These are phyloP conservation scores for Protomyces lactucae-debilis DNA, from an alignment of 1,139 yeast genomes.

Conservation along the genomic window DNA sequence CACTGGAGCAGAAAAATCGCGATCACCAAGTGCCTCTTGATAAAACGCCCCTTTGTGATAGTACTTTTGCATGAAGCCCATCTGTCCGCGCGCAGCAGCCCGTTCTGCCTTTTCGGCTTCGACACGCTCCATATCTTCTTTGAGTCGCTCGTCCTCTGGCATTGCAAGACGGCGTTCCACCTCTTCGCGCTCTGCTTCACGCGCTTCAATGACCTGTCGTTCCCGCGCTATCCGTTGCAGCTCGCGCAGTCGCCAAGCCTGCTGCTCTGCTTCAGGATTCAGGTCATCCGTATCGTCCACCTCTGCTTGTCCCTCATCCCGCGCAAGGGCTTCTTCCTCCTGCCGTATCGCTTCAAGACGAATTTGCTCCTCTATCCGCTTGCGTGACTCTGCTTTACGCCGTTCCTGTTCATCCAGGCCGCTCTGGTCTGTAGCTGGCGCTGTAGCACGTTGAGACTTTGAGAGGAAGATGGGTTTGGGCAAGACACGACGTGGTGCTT, in stretches of 20 bases:
- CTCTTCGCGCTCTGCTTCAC: constrained; percentile 45
- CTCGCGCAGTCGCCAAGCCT: constrained; percentile 49
- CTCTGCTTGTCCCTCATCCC: constrained; percentile 30
- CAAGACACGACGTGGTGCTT: background rate
- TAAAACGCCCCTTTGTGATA: constrained; percentile 42
- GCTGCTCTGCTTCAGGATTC: constrained; percentile 49
- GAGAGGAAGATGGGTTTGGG: background rate
- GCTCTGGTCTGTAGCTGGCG: background rate
- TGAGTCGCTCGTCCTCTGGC: constrained; percentile 39
- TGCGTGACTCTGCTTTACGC: background rate
- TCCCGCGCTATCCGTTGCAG: constrained; percentile 45
- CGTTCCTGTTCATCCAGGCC: background rate
- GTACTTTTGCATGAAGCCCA: constrained; percentile 35
- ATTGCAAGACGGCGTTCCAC: constrained; percentile 38
- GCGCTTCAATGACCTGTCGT: constrained; percentile 39
- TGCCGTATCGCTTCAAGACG: constrained; percentile 11
- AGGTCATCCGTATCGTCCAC: constrained; percentile 55
- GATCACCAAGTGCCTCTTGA: constrained; percentile 37
- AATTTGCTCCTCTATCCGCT: background rate
- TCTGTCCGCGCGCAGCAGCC: constrained; percentile 30
- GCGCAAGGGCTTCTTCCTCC: constrained; percentile 33
- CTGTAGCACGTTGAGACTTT: background rate
- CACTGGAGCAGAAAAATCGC: constrained; percentile 37
- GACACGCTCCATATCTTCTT: constrained; percentile 32
- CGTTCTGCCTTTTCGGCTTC: constrained; percentile 26